Evolutionary conservation across 495 filamentous ascomycete genomes (phyloP), one percentile per base, ranked within the genome.

Genomic region (Polyplosphaeria fusca): DNA sequence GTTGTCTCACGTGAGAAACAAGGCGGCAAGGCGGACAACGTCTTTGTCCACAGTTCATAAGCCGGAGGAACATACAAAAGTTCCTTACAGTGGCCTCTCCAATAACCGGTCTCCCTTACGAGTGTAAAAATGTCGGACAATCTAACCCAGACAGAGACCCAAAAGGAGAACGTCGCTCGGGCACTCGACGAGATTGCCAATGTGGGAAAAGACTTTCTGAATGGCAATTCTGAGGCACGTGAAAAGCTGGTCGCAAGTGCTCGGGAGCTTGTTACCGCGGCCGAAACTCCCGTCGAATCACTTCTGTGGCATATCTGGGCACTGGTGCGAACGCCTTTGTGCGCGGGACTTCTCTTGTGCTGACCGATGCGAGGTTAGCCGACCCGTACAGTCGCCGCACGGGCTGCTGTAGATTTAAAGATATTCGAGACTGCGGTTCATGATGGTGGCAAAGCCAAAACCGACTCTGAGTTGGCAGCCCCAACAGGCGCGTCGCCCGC

Each of bases 271-370:
- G n/a, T 50, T 3, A 25, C 5, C 25, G 47, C 16, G 2, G 47
- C 47, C 11, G 47, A 50, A 39, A 39, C 27, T 19, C 47, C 47
- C 5, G 47, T 50, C n/a, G 47, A 50, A 35, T 38, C 47, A 27
- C 47, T 50, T 16, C 28, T 50, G 47, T 50, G 47, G 47, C 18
- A 50, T 22, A 50, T 50, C n/a, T 50, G 47, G 47, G 30, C 47
- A 3, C 18, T 23, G 40, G 40, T 43, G 19, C 19, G 9, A 12
- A 12, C n/a, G n/a, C n/a, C n/a, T n/a, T n/a, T 43, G 7, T 12
- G 19, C 40, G 11, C 19, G 11, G 7, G 7, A 43, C 11, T 12
- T 43, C 11, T 20, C 7, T 20, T 20, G 19, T 12, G 5, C 40
- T 11, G 40, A 11, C 40, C 19, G 7, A 12, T 12, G 19, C 5